Conservation (phyloP, 2,329 filamentous ascomycete genomes). For the Pseudogymnoascus sp. region DNA sequence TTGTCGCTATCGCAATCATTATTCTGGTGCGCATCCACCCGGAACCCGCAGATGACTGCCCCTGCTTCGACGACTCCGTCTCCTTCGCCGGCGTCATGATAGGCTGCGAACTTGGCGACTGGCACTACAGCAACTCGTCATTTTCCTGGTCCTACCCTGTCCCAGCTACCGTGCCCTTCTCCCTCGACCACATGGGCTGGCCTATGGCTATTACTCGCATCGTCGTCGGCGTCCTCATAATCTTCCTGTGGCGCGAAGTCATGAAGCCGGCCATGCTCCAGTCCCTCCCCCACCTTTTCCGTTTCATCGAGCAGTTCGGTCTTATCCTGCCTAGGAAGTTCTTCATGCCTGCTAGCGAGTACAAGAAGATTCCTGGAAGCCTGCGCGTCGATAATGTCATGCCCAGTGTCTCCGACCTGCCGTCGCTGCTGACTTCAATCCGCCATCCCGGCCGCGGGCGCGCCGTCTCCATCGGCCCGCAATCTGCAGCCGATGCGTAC, state of each 20-base stretch:
- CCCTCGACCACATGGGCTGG: constrained; percentile 58
- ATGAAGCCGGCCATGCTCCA: constrained; percentile 79
- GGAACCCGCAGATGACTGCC: constrained; percentile 92
- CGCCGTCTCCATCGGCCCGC: constrained; percentile 82
- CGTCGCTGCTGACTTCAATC: constrained; percentile 71
- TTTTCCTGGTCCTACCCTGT: constrained; percentile 44
- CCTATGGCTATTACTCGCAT: constrained; percentile 57
- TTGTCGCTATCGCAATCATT: constrained; percentile 59
- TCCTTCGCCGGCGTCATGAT: constrained; percentile 87
- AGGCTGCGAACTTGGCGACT: constrained; percentile 72
- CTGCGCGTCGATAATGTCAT: constrained; percentile 79
- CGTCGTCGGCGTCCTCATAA: constrained; percentile 67
- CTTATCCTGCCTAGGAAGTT: constrained; percentile 78
- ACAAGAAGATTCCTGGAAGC: constrained; percentile 70
- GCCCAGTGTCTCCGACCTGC: constrained; percentile 80
- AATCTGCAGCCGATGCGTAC: constrained; percentile 93
- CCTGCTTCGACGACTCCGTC: constrained; percentile 93
- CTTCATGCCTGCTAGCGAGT: constrained; percentile 85
- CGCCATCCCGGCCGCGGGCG: constrained; percentile 69
- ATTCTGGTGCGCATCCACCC: constrained; percentile 81
- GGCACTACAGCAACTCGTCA: constrained; percentile 53
- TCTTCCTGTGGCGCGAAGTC: constrained; percentile 83
- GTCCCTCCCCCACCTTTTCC: constrained; percentile 75
- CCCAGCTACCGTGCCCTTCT: constrained; percentile 53
- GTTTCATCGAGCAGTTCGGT: constrained; percentile 70